Evolutionary conservation across 2,329 filamentous ascomycete genomes (phyloP), one percentile per base, ranked within the genome.

Genomic region (Fusarium sp.): DNA sequence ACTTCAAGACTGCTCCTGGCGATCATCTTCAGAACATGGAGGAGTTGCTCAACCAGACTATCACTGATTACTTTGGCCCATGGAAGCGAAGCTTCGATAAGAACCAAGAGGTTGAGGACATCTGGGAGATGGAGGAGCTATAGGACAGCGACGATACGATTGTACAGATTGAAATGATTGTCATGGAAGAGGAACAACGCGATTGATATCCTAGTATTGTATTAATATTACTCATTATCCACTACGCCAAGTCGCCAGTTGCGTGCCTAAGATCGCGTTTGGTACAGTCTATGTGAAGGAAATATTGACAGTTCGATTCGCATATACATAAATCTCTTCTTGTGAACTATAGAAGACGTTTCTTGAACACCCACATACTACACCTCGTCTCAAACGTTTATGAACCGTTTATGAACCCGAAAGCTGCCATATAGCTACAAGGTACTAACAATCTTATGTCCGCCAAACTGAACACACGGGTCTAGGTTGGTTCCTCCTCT

Each of bases 11-110:
- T 4, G 86, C 90, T 1, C 85, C 90, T 7, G 96, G 95, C 1
- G 87, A 88, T 25, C 96, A 99, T 82, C 98, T 99, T 94, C 82
- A 90, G 67, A 82, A 98, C 67, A 82, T 84, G 1, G 88, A 93
- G 13, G 83, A 91, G 72, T 79, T 91, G 30, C 78, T 98, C 76
- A 86, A 82, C 64, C 84, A 88, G 49, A 86, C 89, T 5, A 94
- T 97, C 75, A 79, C 80, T 53, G 85, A 88, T 72, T 94, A 89
- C 75, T 92, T 92, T 76, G 90, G 91, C 5, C 86, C 86, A 0
- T 77, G 79, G 58, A 81, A 81, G 58, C 81, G 80, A 74, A 78
- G 73, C 45, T 83, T 82, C 48, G 48, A 53, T 6, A 76, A 71
- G 20, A 45, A 22, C 29, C 13, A 18, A 11, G 8, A 24, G 10